phyloP scores from a whole-genome alignment of 805 yeast genomes.

The Teunomyces cretensis region DNA sequence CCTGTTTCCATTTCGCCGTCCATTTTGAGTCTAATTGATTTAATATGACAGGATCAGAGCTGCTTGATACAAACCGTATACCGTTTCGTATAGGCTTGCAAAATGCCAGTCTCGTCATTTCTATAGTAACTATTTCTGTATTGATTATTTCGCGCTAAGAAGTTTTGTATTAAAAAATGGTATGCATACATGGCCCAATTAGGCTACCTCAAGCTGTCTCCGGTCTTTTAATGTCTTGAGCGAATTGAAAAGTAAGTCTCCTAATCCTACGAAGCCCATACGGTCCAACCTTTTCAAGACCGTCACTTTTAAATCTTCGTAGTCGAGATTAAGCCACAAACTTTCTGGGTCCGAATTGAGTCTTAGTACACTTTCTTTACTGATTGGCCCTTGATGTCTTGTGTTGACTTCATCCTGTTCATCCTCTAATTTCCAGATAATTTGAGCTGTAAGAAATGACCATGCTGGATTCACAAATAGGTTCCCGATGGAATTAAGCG shows the following conservation, averaged over 20 bases:
- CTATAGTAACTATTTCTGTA: neutral
- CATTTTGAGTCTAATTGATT: constrained; percentile 52
- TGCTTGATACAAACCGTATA: neutral
- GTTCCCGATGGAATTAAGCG: constrained; percentile 34
- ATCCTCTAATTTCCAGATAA: constrained; percentile 50
- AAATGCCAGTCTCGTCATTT: neutral
- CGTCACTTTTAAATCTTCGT: constrained; percentile 46
- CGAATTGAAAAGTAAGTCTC: constrained; percentile 52
- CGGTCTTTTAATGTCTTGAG: constrained; percentile 46
- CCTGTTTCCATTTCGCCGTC: constrained; percentile 46
- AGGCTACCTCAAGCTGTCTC: constrained; percentile 4
- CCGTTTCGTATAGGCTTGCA: neutral
- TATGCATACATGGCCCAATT: neutral
- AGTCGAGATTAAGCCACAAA: constrained; percentile 39
- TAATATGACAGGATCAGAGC: neutral
- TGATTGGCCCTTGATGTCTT: constrained; percentile 55
- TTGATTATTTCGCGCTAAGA: neutral
- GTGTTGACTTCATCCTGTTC: constrained; percentile 22
- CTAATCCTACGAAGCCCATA: constrained; percentile 49
- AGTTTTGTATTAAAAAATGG: neutral
- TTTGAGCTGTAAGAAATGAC: constrained; percentile 41
- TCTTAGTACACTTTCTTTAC: constrained; percentile 38
- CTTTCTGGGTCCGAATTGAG: constrained; percentile 26
- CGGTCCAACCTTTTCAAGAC: constrained; percentile 43
- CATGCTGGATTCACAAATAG: constrained; percentile 54